Evolutionary conservation across 148 eudicot genomes (phyloP), one percentile per base, ranked within the genome.

Genomic region (Camellia japonica): DNA sequence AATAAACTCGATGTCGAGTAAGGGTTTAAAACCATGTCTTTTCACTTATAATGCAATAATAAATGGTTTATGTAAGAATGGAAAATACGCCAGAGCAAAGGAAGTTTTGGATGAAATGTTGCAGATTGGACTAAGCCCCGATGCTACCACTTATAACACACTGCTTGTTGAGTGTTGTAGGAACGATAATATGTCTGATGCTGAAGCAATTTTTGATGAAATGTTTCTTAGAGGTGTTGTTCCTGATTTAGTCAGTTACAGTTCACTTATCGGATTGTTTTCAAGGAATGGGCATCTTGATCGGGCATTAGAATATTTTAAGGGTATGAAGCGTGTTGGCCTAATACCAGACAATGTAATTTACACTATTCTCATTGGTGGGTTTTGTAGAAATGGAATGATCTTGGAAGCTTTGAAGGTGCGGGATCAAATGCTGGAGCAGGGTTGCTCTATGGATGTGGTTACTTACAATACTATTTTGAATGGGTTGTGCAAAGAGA

Each of bases 381-480:
- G 92, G 62, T 91, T 86, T 73, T 94, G 92, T 85, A 90, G 87
- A 74, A 71, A 73, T 14, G 93, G 97, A 54, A 11, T 73, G 15
- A 73, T 89, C 74, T 75, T 86, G 3, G 90, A 90, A 74, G 98
- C 94, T 68, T 74, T 92, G 80, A 30, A 81, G 85, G 82, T 92
- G 71, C 84, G 92, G 47, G 92, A 91, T 91, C 93, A 94, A 88
- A 30, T 30, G 98, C 43, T 91, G 77, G 85, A 87, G 79, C 85
- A 83, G 13, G 93, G 98, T 55, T 90, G 94, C 76, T 42, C 70
- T 49, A 85, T 94, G 97, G 98, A 94, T 80, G 90, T 91, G 70
- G 89, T 94, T 68, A 89, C 97, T 30, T 94, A 91, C 85, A 94
- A 94, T 87, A 90, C 93, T 30, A 82, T 94, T 74, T 86, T 94